Evolutionary conservation across 768 basidiomycete genomes (phyloP), one percentile per base, ranked within the genome.

Genomic region (Collybia nuda): DNA sequence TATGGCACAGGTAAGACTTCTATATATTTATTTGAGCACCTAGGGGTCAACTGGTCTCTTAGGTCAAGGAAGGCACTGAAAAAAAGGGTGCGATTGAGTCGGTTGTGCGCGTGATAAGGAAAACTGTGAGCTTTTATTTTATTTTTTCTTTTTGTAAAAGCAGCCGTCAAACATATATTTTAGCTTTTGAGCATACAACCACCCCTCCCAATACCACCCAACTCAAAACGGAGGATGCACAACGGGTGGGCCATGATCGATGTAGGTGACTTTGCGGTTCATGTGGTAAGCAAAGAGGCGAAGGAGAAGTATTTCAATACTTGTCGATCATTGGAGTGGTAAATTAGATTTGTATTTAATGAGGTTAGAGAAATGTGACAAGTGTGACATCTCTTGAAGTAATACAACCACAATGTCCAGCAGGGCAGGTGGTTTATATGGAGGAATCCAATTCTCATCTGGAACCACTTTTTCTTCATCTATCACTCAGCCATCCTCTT

Each of bases 31-130:
- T 29, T 6, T 26, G 19, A 18, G 29, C 21, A 47, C 17, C 5
- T 40, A 15, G 7, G 21, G 54, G 48, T 47, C 53, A 52, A 37
- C 37, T 18, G 42, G 48, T 23, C 45, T 53, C 17, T 43, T 7
- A 89, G 86, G 88, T 93, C 44, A 93, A 90, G 63, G 87, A 90
- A 57, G 90, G 90, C 7, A 88, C 88, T 6, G 90, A 93, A 71
- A 82, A 79, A 48, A 78, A 85, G 58, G 91, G 90, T 5, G 80
- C 84, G 1, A 84, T 93, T 48, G 88, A 91, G 60, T 82, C 84
- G 6, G 81, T 91, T 35, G 79, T 88, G 39, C 77, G 88, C 43
- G 64, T 80, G 11, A 78, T 90, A 22, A 74, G 89, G 54, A 91
- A 87, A 69, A 76, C 80, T 55, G 90, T 32, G 14, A 32, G 32